Base-by-base conservation (phyloP, 208 protist species). In the Wallacemonas sp. region DNA sequence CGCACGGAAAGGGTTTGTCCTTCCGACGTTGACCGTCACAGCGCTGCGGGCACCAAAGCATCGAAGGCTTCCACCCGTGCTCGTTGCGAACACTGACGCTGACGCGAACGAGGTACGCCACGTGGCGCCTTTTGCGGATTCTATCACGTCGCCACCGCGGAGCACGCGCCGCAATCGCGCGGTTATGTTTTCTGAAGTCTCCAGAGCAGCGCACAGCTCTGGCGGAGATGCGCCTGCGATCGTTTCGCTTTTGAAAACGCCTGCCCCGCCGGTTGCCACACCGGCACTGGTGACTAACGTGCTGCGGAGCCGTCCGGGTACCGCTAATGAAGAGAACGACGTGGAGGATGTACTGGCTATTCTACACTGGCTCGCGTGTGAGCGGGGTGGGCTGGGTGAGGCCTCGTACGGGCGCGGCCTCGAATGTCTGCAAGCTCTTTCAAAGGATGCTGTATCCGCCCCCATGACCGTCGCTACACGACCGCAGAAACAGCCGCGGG, bases 301-400 rank as follows among this genome's bases (percentile, higher is more conserved):
- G 31, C 31, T 58, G 5, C n/a, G 41, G 17, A 5, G 17, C 17
- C 9, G 51, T 39, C 28, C 11, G 30, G 44, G 11, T 2, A 8
- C n/a, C 36, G 65, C 26, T 27, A 21, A 70, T 21, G 2, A 1
- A 41, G 11, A 70, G 33, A 27, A 19, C 36, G 66, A 67, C 34
- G 15, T 72, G 14, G 77, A 83, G 44, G 77, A 83, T 51, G 53
- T 83, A 8, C 62, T 83, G 34, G 67, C 77, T 1, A 24, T 83
- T 19, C 72, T 83, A 61, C 77, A 72, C 22, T 79, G 72, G 71
- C 72, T 83, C 47, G 71, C 68, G 4, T 44, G 72, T 0, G 21
- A 28, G 19, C 42, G 46, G 5, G 12, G 36, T 30, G 46, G 8
- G 15, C 46, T 54, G 9, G 46, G 31, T 6, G 51, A 58, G 2